Percentiles rank a stretch among this genome's conserved stretches.
These are phyloP conservation scores for Penicillium coprophilum DNA, from an alignment of 495 filamentous ascomycete genomes.

Conservation along the genomic window DNA sequence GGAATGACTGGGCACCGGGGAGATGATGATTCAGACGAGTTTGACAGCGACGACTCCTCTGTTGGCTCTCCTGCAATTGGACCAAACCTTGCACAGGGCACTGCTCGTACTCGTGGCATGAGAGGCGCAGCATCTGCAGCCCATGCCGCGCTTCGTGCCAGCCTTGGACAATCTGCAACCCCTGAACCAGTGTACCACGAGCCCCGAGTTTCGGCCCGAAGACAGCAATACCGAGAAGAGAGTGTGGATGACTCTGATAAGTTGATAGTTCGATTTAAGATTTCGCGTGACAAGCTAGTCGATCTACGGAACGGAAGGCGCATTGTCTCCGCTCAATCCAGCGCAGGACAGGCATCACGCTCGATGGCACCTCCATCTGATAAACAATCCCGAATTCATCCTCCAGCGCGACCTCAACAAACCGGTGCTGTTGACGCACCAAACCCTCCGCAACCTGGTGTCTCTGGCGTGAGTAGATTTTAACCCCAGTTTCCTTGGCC, in stretches of 20 bases:
- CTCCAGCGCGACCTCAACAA: constrained; percentile 47
- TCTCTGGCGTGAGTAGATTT: constrained; percentile 56
- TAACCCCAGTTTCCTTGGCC: constrained; percentile 17
- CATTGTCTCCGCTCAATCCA: constrained; percentile 17
- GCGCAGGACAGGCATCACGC: constrained; percentile 44
- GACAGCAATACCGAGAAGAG: constrained; percentile 67
- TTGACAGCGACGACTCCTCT: constrained; percentile 82
- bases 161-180: constrained; percentile 82
- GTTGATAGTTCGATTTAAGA: constrained; percentile 69
- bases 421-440: constrained; percentile 63
- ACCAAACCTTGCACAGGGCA: constrained; percentile 66
- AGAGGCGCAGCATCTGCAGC: constrained; percentile 81
- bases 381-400: constrained; percentile 35
- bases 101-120: constrained; percentile 83
- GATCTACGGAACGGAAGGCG: constrained; percentile 26
- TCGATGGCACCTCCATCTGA: constrained; percentile 62
- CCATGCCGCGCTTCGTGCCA: constrained; percentile 68
- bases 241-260: constrained; percentile 63
- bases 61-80: constrained; percentile 81
- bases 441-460: constrained; percentile 55
- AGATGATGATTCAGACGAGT: constrained; percentile 81
- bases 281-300: constrained; percentile 55
- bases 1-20: constrained; percentile 51
- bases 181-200: constrained; percentile 76
- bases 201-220: constrained; percentile 62